Base-by-base conservation (phyloP, 2,329 filamentous ascomycete species). In the Monilinia vaccinii-corymbosi region DNA sequence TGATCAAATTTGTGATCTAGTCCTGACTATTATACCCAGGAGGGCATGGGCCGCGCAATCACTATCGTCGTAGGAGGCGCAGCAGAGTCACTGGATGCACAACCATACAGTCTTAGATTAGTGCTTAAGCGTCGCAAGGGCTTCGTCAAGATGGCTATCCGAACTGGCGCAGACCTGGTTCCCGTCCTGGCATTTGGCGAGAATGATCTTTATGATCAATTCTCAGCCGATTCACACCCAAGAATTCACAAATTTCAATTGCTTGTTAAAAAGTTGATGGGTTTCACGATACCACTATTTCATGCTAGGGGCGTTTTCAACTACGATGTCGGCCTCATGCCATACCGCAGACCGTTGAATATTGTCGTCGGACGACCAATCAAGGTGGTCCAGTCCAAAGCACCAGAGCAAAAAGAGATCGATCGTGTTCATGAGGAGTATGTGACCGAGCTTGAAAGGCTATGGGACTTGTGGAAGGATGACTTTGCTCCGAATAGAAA, bases 301-400 rank as follows among this genome's bases (percentile, higher is more conserved):
- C 91, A 96, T 72, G 93, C 92, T 3, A 78, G 92, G 31, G 93
- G 93, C 14, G 86, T 97, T 45, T 96, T 97, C 76, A 99, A 99
- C 74, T 97, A 99, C 71, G 94, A 99, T 72, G 90, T 97, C 16
- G 94, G 94, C 4, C 77, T 97, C 68, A 91, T 97, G 89, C 94
- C 94, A 0, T 97, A 97, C 73, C 85, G 94, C 14, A 80, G 86
- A 55, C 87, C 91, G 13, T 78, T 99, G 61, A 94, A 97, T 71
- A 84, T 97, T 51, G 92, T 99, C 14, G 89, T 96, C 16, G 93
- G 93, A 4, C 80, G 82, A 56, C 91, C 93, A 0, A 91, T 97
- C 63, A 78, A 79, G 63, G 87, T 96, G 7, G 73, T 80, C 53
- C 77, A 80, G 63, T 75, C 79, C 23, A 76, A 81, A 38, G 83